These are phyloP conservation scores for Aspergillus viridinutans DNA, from an alignment of 2,329 filamentous ascomycete species.

Conservation along the genomic window DNA sequence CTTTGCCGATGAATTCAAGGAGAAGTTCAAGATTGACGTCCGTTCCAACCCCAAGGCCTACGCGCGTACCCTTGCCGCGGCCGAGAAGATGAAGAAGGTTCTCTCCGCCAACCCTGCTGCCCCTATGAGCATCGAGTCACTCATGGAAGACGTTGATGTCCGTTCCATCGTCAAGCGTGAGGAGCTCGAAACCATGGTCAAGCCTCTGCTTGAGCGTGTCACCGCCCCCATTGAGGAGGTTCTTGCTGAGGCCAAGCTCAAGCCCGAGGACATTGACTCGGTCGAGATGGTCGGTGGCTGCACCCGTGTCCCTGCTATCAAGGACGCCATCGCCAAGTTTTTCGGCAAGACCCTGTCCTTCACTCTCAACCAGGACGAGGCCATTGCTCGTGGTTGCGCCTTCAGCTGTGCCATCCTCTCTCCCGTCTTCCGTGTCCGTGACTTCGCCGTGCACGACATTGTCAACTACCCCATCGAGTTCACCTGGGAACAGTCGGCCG, in stretches of 20 bases:
- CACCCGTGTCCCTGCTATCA: conserved; percentile 88
- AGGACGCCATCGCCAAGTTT: conserved; percentile 82
- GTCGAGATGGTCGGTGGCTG: conserved; percentile 93
- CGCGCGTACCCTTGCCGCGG: conserved; percentile 78
- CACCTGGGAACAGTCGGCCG: conserved; percentile 95
- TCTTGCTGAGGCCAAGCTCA: conserved; percentile 87
- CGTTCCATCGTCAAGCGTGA: conserved; percentile 84
- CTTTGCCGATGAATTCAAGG: conserved; percentile 92
- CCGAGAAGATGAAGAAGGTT: conserved; percentile 98
- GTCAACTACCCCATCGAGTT: conserved; percentile 98
- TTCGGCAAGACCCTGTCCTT: conserved; percentile 91
- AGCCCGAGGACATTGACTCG: conserved; percentile 83
- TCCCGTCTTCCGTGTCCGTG: conserved; percentile 94
- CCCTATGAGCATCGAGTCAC: conserved; percentile 91
- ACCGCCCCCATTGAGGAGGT: conserved; percentile 80
- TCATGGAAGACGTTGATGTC: conserved; percentile 98
- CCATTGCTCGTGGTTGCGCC: conserved; percentile 88
- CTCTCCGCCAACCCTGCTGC: conserved; percentile 91
- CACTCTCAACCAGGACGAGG: conserved; percentile 98
- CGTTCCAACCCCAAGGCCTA: conserved; percentile 83
- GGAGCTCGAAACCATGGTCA: conserved; percentile 86
- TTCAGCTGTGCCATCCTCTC: conserved; percentile 98
- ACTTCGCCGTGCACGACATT: conserved; percentile 96
- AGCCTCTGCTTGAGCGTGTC: conserved; percentile 72
- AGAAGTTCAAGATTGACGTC: conserved; percentile 97